phyloP scores from a whole-genome alignment of 345 rosid species.

The Eutrema heterophyllum region DNA sequence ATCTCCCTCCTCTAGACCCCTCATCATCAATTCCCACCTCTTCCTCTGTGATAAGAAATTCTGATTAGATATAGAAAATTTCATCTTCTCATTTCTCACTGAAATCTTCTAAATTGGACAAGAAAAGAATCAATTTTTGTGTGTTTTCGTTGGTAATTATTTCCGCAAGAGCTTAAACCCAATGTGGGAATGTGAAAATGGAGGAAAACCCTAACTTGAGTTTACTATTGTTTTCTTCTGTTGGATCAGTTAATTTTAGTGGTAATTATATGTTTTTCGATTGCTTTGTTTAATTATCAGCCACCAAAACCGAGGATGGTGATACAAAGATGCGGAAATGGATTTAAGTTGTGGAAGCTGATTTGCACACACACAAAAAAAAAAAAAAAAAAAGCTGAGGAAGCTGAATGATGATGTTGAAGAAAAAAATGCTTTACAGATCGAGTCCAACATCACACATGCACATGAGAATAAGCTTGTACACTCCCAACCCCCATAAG shows the following conservation, averaged over 20 bases:
- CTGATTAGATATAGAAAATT: background rate
- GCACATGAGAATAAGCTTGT: background rate
- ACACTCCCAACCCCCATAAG: background rate
- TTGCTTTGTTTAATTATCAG: no score
- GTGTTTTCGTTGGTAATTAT: background rate
- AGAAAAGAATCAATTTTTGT: background rate
- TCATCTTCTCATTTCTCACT: background rate
- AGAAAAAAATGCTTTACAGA: background rate
- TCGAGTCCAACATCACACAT: slow-evolving; percentile 7
- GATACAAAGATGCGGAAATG: slow-evolving; percentile 1
- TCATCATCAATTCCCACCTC: slow-evolving; percentile 2
- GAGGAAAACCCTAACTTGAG: background rate
- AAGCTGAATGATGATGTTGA: no score
- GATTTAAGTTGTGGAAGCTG: background rate
- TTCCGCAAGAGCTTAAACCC: background rate
- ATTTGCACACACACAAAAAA: no score
- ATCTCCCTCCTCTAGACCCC: no score
- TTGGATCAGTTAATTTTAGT: no score
- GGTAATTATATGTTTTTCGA: no score
- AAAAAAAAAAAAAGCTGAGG: no score
- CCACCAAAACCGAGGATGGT: background rate
- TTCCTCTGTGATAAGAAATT: slow-evolving; percentile 20
- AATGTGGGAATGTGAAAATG: background rate
- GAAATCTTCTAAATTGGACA: background rate
- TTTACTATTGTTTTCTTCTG: background rate